Conservation (phyloP, 352 stramenopile species). For the Aphanomyces cochlioides region DNA sequence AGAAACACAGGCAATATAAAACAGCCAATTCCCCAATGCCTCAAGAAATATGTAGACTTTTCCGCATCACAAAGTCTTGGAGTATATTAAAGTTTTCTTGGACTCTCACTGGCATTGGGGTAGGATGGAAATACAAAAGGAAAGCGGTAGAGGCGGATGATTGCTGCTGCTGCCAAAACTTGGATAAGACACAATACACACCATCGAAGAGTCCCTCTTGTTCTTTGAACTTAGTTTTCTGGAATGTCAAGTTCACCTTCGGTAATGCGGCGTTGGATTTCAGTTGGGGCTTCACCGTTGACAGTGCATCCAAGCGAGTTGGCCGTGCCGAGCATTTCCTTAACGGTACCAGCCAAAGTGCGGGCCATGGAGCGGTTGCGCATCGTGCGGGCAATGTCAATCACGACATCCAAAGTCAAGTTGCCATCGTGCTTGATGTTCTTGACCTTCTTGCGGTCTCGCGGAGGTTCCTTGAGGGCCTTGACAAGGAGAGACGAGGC, state of each 20-base stretch:
- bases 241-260: slow-evolving; percentile 97
- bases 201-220: slow-evolving; percentile 28
- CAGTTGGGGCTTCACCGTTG: slow-evolving; percentile 95
- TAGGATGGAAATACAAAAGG: slow-evolving; percentile 20
- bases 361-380: slow-evolving; percentile 96
- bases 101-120: slow-evolving; percentile 26
- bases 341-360: slow-evolving; percentile 95
- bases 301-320: slow-evolving; percentile 99
- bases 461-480: slow-evolving; percentile 98
- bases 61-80: slow-evolving; percentile 35
- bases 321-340: slow-evolving; percentile 99
- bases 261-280: slow-evolving; percentile 96
- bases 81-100: slow-evolving; percentile 39
- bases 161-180: too few relatives aligned
- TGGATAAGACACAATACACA: slow-evolving; percentile 15
- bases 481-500: slow-evolving; percentile 99
- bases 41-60: slow-evolving; percentile 32
- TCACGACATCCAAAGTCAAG: slow-evolving; percentile 98
- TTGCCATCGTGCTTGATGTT: slow-evolving; percentile 99
- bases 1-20: slow-evolving; percentile 8
- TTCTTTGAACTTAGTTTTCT: slow-evolving; percentile 83
- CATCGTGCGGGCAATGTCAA: slow-evolving; percentile 98
- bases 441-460: slow-evolving; percentile 99
- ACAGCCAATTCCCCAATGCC: slow-evolving; percentile 17
- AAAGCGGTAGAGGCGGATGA: not conserved